phyloP scores from a whole-genome alignment of 306 rosid species.

The Acacia melanoxylon region DNA sequence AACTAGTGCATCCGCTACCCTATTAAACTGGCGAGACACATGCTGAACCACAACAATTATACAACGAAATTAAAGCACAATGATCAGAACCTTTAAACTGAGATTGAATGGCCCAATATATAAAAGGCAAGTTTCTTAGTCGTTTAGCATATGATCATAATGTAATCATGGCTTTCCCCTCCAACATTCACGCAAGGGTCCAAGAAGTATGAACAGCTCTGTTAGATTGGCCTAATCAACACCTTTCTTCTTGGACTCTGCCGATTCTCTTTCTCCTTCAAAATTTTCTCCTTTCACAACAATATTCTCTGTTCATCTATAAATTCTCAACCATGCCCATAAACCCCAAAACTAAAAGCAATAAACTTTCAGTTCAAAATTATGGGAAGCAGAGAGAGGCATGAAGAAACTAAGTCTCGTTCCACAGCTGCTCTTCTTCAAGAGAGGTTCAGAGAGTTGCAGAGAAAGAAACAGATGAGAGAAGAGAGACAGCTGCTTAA shows the following conservation, averaged over 20 bases:
- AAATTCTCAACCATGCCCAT: constrained; percentile 40
- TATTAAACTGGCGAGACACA: too few species aligned
- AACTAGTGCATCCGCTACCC: too few species aligned
- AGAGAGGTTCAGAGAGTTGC: constrained; percentile 81
- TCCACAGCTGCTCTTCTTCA: constrained; percentile 87
- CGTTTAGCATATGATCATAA: not conserved
- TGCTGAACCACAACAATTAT: too few species aligned
- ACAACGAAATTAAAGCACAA: not conserved
- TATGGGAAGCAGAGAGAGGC: constrained; percentile 60
- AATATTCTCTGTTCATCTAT: not conserved
- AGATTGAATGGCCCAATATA: not conserved
- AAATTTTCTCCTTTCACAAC: constrained; percentile 2
- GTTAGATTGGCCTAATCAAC: constrained; percentile 67
- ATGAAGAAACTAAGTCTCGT: constrained; percentile 39
- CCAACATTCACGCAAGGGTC: constrained; percentile 38
- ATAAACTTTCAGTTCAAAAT: constrained; percentile 4
- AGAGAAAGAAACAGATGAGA: constrained; percentile 88
- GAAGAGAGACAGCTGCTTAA: constrained; percentile 66
- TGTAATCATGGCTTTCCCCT: constrained; percentile 29
- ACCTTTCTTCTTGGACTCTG: constrained; percentile 73
- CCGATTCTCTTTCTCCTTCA: constrained; percentile 65
- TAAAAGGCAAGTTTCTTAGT: not conserved
- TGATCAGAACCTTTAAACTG: not conserved
- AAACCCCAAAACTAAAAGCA: constrained; percentile 26
- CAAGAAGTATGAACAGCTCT: constrained; percentile 29